These are phyloP conservation scores for Coemansia sp. DNA, from an alignment of 192 early-diverging fungal species.

Conservation along the genomic window DNA sequence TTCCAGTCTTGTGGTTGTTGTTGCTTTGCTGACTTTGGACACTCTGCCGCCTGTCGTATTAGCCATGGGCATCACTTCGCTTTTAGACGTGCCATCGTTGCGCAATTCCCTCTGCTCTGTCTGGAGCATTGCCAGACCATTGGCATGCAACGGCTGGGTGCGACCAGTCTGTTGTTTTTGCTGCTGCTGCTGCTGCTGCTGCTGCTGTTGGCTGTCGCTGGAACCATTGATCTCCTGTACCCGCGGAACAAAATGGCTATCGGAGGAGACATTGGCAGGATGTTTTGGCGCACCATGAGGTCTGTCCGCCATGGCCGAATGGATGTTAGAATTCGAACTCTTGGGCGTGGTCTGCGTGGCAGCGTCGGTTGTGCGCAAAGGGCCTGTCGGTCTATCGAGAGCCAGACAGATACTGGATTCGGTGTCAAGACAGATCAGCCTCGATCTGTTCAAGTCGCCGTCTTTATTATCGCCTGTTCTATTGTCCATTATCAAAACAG, in stretches of 20 bases:
- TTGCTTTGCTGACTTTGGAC: background rate
- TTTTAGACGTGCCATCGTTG: slow-evolving; percentile 5
- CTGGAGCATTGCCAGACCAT: background rate
- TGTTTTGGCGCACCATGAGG: background rate
- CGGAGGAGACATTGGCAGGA: slow-evolving; percentile 15
- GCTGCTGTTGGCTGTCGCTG: slow-evolving; percentile 38
- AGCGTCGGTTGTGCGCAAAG: slow-evolving; percentile 9
- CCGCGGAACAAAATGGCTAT: slow-evolving; percentile 34
- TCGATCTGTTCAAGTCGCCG: slow-evolving; percentile 12
- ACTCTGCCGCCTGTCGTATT: background rate
- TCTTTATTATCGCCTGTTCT: background rate
- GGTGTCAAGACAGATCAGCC: slow-evolving; percentile 33
- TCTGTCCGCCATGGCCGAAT: slow-evolving; percentile 5
- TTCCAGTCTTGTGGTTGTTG: background rate
- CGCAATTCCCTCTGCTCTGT: background rate
- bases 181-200: slow-evolving; percentile 30
- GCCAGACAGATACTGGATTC: slow-evolving; percentile 39
- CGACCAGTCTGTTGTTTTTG: background rate
- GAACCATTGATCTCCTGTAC: slow-evolving; percentile 34
- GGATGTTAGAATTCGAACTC: background rate
- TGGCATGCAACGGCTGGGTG: background rate
- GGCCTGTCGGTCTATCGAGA: slow-evolving; percentile 21
- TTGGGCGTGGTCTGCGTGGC: slow-evolving; percentile 8
- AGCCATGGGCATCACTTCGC: background rate
- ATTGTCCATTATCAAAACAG: slow-evolving; percentile 7